A percentile compares a stretch with the other conserved stretches of the same genome.
Evolutionary conservation across 768 basidiomycete genomes (phyloP).

Genomic region (Podaxis mareebaensis): DNA sequence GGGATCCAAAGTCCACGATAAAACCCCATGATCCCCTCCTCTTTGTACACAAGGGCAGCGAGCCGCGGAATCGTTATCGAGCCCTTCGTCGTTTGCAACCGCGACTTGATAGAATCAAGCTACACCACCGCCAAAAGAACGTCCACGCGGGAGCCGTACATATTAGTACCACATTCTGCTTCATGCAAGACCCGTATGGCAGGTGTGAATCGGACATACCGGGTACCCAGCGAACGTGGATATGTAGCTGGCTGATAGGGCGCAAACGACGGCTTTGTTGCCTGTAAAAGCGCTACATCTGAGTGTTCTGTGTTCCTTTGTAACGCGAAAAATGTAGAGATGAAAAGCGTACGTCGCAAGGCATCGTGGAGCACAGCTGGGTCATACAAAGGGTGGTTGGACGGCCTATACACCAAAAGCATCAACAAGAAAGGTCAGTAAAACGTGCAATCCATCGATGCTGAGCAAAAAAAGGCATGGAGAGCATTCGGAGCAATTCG

Average conservation of each 20-base stretch:
- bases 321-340: neutral
- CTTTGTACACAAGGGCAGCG: slow-evolving; percentile 72
- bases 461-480: neutral
- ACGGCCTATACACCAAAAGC: slow-evolving; percentile 39
- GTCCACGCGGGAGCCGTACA: neutral
- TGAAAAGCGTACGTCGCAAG: slow-evolving; percentile 56
- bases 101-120: slow-evolving; percentile 94
- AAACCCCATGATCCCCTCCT: slow-evolving; percentile 88
- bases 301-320: slow-evolving; percentile 1
- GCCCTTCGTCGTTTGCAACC: slow-evolving; percentile 82
- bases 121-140: slow-evolving; percentile 27
- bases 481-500: slow-evolving; percentile 4
- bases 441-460: neutral
- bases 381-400: slow-evolving; percentile 60
- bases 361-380: slow-evolving; percentile 60
- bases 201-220: slow-evolving; percentile 32
- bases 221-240: slow-evolving; percentile 94
- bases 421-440: slow-evolving; percentile 8
- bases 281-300: slow-evolving; percentile 40
- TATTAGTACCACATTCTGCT: neutral
- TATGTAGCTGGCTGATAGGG: slow-evolving; percentile 87
- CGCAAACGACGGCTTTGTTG: slow-evolving; percentile 87
- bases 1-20: slow-evolving; percentile 92
- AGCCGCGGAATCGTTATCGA: slow-evolving; percentile 73
- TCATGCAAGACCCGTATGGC: slow-evolving; percentile 24